Conservation (phyloP, 2,329 filamentous ascomycete genomes). For the Parastagonospora avenae region DNA sequence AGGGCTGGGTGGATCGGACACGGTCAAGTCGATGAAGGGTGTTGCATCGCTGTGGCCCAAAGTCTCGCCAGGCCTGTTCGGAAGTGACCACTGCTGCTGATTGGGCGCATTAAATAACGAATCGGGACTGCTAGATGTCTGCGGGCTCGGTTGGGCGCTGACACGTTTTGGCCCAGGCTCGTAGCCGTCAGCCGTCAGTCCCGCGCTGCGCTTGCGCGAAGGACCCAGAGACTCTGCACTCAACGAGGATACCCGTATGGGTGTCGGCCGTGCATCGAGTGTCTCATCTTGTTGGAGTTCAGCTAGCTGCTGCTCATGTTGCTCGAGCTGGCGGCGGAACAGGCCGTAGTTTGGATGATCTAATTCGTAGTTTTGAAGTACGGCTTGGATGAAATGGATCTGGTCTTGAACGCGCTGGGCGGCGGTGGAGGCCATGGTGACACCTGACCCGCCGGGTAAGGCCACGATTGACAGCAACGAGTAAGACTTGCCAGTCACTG, state of each 20-base stretch:
- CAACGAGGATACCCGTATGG: neutral
- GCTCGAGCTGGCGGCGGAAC: neutral
- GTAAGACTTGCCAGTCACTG: no score
- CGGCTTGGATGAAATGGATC: neutral
- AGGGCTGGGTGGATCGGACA: conserved; percentile 25
- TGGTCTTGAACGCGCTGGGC: no score
- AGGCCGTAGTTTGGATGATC: neutral
- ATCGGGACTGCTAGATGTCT: neutral
- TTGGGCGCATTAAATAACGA: neutral
- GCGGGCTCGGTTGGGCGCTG: neutral
- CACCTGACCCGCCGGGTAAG: no score
- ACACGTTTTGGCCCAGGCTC: neutral
- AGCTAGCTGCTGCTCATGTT: neutral
- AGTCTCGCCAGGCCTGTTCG: neutral
- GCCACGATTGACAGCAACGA: no score
- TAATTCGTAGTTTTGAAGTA: neutral
- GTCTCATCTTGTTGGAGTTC: neutral
- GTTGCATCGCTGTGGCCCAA: neutral
- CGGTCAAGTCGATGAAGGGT: conserved; percentile 32
- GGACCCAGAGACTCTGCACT: neutral
- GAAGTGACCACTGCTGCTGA: conserved; percentile 5
- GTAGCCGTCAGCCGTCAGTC: neutral
- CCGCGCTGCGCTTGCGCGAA: neutral
- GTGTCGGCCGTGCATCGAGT: neutral
- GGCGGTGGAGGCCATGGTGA: neutral